Evolutionary conservation across 2,329 filamentous ascomycete species (phyloP).

Genomic region (Aspergillus neotritici): DNA sequence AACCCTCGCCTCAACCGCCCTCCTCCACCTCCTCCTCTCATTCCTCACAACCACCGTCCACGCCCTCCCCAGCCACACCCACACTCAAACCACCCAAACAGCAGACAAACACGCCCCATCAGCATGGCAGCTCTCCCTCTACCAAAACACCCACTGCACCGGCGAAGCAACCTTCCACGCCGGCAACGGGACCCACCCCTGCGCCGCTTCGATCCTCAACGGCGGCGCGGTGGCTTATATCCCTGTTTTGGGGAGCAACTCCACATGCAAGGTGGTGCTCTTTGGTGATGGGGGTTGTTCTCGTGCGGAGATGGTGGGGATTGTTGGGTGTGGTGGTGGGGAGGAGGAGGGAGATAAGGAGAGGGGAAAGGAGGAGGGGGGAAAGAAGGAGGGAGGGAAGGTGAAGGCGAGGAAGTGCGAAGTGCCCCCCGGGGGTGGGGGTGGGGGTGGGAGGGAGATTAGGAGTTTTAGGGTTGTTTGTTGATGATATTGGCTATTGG

Average conservation of each 20-base stretch:
- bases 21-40: no score
- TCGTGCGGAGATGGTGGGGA: not conserved
- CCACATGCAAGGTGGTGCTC: slow-evolving; percentile 2
- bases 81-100: not conserved
- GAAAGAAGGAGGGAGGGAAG: not conserved
- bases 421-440: no score
- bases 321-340: not conserved
- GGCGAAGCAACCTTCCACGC: slow-evolving; percentile 8
- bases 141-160: slow-evolving; percentile 11
- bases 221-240: slow-evolving; percentile 11
- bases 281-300: slow-evolving; percentile 4
- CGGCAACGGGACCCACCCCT: slow-evolving; percentile 4
- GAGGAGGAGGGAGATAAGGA: not conserved
- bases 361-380: not conserved
- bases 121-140: slow-evolving; percentile 9
- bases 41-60: not conserved
- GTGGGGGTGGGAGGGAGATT: not conserved
- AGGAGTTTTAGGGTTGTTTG: not conserved
- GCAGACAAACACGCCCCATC: not conserved
- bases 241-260: not conserved
- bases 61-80: not conserved
- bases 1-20: no score
- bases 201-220: slow-evolving; percentile 8
- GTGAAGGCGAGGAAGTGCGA: not conserved
- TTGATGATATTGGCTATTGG: no score